phyloP scores from a whole-genome alignment of 768 basidiomycete genomes.

The Crassisporium funariophilum region DNA sequence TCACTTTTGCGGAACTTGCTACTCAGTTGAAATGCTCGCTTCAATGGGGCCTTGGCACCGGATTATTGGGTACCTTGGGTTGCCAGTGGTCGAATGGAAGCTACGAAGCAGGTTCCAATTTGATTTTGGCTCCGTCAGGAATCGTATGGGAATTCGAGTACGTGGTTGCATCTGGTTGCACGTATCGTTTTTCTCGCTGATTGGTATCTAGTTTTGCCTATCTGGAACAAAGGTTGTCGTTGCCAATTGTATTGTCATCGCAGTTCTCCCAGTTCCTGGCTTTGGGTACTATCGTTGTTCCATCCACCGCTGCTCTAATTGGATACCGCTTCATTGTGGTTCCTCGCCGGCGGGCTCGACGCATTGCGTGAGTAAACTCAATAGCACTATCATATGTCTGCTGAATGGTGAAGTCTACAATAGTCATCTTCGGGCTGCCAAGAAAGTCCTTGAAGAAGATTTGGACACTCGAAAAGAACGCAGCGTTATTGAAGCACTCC shows the following conservation, averaged over 20 bases:
- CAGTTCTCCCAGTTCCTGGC: slow-evolving; percentile 49
- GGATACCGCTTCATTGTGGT: slow-evolving; percentile 60
- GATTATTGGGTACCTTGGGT: slow-evolving; percentile 40
- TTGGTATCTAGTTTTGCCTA: slow-evolving; percentile 48
- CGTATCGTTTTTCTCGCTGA: slow-evolving; percentile 8
- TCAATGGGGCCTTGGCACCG: slow-evolving; percentile 47
- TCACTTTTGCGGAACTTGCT: slow-evolving; percentile 58
- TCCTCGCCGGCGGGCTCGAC: slow-evolving; percentile 53
- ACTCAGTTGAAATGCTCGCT: slow-evolving; percentile 51
- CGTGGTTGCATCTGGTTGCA: slow-evolving; percentile 28
- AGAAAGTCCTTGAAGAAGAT: slow-evolving; percentile 65
- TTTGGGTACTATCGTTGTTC: slow-evolving; percentile 53
- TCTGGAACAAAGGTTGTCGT: slow-evolving; percentile 54
- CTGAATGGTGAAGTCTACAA: neutral
- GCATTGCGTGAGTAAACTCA: slow-evolving; percentile 50
- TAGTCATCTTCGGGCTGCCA: slow-evolving; percentile 70
- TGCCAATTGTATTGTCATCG: slow-evolving; percentile 60
- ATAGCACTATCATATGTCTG: neutral
- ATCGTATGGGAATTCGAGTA: slow-evolving; percentile 61
- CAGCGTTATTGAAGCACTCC: slow-evolving; percentile 59
- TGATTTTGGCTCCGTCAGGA: slow-evolving; percentile 47
- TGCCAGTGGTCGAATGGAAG: slow-evolving; percentile 47
- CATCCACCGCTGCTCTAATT: slow-evolving; percentile 52
- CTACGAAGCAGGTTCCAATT: slow-evolving; percentile 43
- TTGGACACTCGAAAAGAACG: slow-evolving; percentile 63